Evolutionary conservation across 768 basidiomycete genomes (phyloP).

Genomic region (Pleurotus salmoneostramineus): DNA sequence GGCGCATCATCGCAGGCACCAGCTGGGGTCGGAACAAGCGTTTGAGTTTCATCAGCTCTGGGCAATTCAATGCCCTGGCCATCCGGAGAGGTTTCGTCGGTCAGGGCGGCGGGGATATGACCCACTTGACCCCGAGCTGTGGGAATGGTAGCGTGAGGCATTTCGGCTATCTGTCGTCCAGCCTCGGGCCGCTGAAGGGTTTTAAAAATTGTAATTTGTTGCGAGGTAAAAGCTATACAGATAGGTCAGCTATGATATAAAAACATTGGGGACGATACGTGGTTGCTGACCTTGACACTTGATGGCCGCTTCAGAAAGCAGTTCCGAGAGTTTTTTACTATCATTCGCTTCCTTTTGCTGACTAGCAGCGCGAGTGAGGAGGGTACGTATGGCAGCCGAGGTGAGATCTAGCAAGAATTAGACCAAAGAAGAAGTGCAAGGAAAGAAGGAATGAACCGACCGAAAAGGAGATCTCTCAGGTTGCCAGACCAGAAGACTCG

Average conservation of each 20-base stretch:
- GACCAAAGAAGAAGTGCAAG: no score
- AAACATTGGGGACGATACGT: neutral
- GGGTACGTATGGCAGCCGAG: constrained; percentile 51
- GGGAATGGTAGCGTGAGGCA: constrained; percentile 4
- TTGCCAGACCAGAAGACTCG: constrained; percentile 68
- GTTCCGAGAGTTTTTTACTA: constrained; percentile 30
- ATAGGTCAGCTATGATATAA: neutral
- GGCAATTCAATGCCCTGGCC: neutral
- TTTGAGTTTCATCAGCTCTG: neutral
- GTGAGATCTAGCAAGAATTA: neutral
- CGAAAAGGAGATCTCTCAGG: constrained; percentile 64
- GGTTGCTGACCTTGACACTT: constrained; percentile 49
- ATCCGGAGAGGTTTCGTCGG: neutral
- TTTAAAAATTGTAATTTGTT: constrained; percentile 47
- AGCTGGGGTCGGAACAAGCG: neutral
- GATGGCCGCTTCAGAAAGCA: constrained; percentile 47
- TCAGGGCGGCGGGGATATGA: neutral
- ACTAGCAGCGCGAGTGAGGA: constrained; percentile 46
- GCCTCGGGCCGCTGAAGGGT: constrained; percentile 33
- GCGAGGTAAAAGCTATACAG: constrained; percentile 54
- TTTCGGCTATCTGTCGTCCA: constrained; percentile 14
- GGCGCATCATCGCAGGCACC: neutral
- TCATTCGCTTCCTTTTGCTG: constrained; percentile 29
- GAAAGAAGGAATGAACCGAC: constrained; percentile 30
- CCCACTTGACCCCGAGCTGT: neutral